These are phyloP conservation scores for Corymbia maculata DNA, from an alignment of 345 rosid genomes.

Conservation along the genomic window DNA sequence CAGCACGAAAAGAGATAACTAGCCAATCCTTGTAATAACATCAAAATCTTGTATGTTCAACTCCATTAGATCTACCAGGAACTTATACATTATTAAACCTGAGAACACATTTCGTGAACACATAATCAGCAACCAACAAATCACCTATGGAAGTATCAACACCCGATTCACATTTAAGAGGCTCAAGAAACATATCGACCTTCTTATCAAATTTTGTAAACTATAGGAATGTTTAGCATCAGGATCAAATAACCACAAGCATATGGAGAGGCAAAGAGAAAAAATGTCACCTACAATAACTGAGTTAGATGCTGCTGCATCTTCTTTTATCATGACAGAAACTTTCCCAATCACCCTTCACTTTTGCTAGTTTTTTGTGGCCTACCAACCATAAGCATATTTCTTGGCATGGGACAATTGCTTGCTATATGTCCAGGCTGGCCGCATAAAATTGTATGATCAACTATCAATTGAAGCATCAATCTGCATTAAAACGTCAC, in stretches of 20 bases:
- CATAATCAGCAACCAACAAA: background rate
- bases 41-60: background rate
- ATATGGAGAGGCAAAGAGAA: background rate
- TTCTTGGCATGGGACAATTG: background rate
- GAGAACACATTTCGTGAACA: background rate
- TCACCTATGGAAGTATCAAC: background rate
- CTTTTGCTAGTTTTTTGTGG: background rate
- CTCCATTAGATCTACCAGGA: background rate
- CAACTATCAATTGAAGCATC: background rate
- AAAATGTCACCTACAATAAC: background rate
- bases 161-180: background rate
- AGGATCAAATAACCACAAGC: background rate
- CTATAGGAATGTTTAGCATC: background rate
- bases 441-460: background rate
- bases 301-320: background rate
- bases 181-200: background rate
- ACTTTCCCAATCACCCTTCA: background rate
- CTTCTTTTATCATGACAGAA: background rate
- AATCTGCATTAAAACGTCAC: background rate
- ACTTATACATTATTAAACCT: background rate
- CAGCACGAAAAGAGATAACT: background rate
- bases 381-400: background rate
- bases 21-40: background rate
- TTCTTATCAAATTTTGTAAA: background rate
- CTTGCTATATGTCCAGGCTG: background rate